Evolutionary conservation across 2,329 filamentous ascomycete genomes (phyloP).

Genomic region (Penicillium sp.): DNA sequence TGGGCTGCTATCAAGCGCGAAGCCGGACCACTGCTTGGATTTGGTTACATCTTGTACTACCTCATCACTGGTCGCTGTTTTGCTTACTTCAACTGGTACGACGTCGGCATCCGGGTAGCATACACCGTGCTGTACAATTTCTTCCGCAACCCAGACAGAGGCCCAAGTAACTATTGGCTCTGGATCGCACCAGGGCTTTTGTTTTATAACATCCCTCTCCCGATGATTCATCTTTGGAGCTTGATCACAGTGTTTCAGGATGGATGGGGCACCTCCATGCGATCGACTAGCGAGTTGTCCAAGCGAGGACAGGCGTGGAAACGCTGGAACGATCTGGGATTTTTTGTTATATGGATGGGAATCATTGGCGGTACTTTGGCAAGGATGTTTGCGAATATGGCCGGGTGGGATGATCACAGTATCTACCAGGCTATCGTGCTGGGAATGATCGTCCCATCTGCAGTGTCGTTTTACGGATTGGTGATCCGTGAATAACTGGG

Average conservation of each 20-base stretch:
- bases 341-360: conserved; percentile 35
- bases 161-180: conserved; percentile 17
- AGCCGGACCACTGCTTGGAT: conserved; percentile 31
- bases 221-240: conserved; percentile 40
- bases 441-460: conserved; percentile 16
- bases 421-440: conserved; percentile 15
- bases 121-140: conserved; percentile 35
- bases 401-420: conserved; percentile 15
- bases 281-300: conserved; percentile 29
- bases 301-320: conserved; percentile 27
- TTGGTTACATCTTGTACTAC: conserved; percentile 33
- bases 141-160: conserved; percentile 30
- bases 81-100: conserved; percentile 29
- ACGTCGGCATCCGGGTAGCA: conserved; percentile 30
- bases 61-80: conserved; percentile 31
- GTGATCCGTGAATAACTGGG: conserved; percentile 13
- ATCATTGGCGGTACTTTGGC: conserved; percentile 27
- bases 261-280: conserved; percentile 40
- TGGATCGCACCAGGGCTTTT: conserved; percentile 30
- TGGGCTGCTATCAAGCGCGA: conserved; percentile 35
- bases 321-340: conserved; percentile 30
- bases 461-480: conserved; percentile 21
- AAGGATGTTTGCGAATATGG: conserved; percentile 14
- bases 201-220: conserved; percentile 39
- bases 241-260: conserved; percentile 36